A percentile compares a stretch with the other conserved stretches of the same genome.
Conservation (phyloP, 148 eudicot species). For the Rhododendron kiyosumense region DNA sequence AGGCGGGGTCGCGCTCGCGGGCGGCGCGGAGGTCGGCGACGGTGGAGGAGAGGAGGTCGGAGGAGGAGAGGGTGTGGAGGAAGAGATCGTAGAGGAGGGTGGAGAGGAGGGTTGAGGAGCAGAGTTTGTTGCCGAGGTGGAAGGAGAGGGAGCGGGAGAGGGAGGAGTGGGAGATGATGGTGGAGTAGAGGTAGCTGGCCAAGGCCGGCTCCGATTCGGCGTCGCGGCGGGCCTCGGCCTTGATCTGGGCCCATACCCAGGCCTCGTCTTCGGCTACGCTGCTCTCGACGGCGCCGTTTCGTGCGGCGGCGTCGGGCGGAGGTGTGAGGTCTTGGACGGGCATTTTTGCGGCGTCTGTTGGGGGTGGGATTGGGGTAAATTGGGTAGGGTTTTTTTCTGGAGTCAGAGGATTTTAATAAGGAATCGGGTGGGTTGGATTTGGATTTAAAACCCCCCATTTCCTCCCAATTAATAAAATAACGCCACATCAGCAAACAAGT, state of each 20-base stretch:
- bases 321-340: constrained; percentile 12
- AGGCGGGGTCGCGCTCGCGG: constrained; percentile 73
- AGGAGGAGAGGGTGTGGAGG: constrained; percentile 49
- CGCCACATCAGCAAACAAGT: too few relatives aligned
- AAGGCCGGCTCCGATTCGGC: constrained; percentile 82
- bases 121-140: constrained; percentile 79
- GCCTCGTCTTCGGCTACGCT: constrained; percentile 25
- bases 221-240: constrained; percentile 77
- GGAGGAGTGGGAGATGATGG: constrained; percentile 71
- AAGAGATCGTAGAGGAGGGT: constrained; percentile 84
- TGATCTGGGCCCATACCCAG: constrained; percentile 68
- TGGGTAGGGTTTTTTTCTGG: neutral
- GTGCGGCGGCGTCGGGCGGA: neutral
- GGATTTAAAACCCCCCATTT: too few relatives aligned
- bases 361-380: neutral
- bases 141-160: constrained; percentile 71
- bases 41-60: constrained; percentile 53
- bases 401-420: neutral
- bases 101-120: constrained; percentile 73
- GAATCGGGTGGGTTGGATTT: too few relatives aligned
- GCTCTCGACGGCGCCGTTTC: neutral
- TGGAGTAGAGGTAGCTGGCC: constrained; percentile 74
- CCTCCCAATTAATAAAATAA: too few relatives aligned
- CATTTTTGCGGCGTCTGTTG: constrained; percentile 3
- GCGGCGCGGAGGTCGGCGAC: constrained; percentile 88